Base-by-base conservation (phyloP, 306 rosid species). In the Astragalus glycyphyllos region DNA sequence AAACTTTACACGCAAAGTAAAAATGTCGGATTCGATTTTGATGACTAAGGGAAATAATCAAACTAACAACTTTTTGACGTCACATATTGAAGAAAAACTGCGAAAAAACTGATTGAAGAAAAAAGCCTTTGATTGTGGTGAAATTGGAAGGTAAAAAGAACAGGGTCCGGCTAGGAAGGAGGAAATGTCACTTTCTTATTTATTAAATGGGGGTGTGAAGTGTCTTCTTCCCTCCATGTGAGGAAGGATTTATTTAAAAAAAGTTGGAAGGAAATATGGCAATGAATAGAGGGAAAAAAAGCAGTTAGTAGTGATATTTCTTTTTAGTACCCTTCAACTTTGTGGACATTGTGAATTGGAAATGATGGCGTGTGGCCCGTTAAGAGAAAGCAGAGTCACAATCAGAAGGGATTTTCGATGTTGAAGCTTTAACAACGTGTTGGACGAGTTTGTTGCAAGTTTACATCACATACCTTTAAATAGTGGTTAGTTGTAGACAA, bases 331-430 rank as follows among this genome's bases (percentile, higher is more conserved):
- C 11, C 11, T 61, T 59, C 16, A 54, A 46, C 14, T 58, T 49
- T 79, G 82, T 79, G 82, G 85, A 71, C 70, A 45, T 34, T 66
- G 16, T 70, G 79, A 67, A 50, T 55, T 78, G 86, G 86, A 82
- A 73, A 66, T 76, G 80, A 69, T 74, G 44, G 74, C 1, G 6
- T 13, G 50, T 17, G 58, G 14, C 11, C 49, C 51, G 10, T 45
- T 72, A 65, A 29, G 4, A 66, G 58, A 23, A 66, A 47, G 58
- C 45, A 34, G 8, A 15, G 82, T 84, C 83, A 7, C 62, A 54
- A 68, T 84, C 85, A 15, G 3, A 26, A 26, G 41, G 37, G 23
- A 78, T 67, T 75, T 35, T 67, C 10, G 58, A 76, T 42, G 38
- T 62, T 54, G 76, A 77, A 20, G 26, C 49, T 46, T 73, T 48